Evolutionary conservation across 805 yeast species (phyloP), one percentile per base, ranked within the genome.

Genomic region (Wickerhamiella galacta): DNA sequence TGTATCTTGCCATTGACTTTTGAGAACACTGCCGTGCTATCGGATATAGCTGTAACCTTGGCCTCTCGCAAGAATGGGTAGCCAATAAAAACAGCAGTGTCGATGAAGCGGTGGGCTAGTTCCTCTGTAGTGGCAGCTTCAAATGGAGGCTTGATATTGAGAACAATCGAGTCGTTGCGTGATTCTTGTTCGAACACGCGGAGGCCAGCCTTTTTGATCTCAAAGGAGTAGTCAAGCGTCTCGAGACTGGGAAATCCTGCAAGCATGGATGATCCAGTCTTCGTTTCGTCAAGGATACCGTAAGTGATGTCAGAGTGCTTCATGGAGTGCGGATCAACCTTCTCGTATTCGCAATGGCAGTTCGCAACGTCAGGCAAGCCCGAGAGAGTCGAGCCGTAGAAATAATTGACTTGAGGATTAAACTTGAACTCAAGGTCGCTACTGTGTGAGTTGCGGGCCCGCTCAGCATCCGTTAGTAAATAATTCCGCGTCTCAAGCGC

Each of bases 1-100:
- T 12, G 22, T 4, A 16, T 14, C 9, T 28, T 17, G n/a, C 11
- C n/a, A 8, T 17, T 16, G 6, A 17, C 15, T 6, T 4, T n/a
- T 6, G 18, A 9, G 31, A 27, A 28, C 3, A 28, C 8, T 2
- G 10, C n/a, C 11, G 24, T 33, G 6, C 63, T 67, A 50, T 78
- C 85, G 22, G 63, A 51, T 3, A 87, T 68, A 16, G 66, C 63
- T 9, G 72, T 60, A 25, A 87, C 72, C 47, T 68, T 71, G 7
- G 83, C 76, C 56, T 87, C 95, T 44, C 73, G 66, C 42, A 90
- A 60, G 48, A 71, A 80, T n/a, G 99, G 99, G 87, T 93, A 90
- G 44, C 75, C 70, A 9, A 79, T 69, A 50, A 73, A 85, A 2
- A 79, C 76, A 31, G 71, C 55, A 36, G 71, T 64, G 29, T 72